Evolutionary conservation across 116 monocot species (phyloP).

Genomic region (Zostera marina): DNA sequence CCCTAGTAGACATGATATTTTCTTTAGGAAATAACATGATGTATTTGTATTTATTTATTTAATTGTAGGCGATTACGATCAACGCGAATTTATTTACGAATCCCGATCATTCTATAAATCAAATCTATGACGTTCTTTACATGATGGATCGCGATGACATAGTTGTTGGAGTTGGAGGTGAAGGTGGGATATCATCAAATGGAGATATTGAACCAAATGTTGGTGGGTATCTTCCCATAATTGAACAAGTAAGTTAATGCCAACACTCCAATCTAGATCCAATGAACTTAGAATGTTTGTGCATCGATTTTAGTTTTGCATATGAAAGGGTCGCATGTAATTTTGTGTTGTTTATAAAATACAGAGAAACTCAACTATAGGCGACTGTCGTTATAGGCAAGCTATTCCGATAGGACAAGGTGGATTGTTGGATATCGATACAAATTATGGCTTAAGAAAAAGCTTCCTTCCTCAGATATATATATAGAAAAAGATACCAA

Average conservation of each 20-base stretch:
- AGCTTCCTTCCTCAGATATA: slow-evolving; percentile 62
- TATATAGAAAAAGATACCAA: too few relatives aligned
- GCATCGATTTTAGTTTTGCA: too few relatives aligned
- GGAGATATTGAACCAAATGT: slow-evolving; percentile 53
- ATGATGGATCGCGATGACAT: slow-evolving; percentile 92
- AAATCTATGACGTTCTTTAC: slow-evolving; percentile 74
- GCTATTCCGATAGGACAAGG: slow-evolving; percentile 37
- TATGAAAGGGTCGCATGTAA: too few relatives aligned
- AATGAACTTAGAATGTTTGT: too few relatives aligned
- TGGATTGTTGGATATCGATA: slow-evolving; percentile 47
- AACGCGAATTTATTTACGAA: slow-evolving; percentile 62
- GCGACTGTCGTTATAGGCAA: slow-evolving; percentile 78
- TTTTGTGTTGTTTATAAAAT: too few relatives aligned
- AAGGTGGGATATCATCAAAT: slow-evolving; percentile 47
- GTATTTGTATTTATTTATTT: too few relatives aligned
- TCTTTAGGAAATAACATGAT: too few relatives aligned
- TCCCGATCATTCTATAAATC: slow-evolving; percentile 80
- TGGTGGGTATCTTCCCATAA: slow-evolving; percentile 84
- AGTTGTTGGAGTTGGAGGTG: slow-evolving; percentile 69
- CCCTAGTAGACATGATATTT: too few relatives aligned
- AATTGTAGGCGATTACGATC: slow-evolving; percentile 53
- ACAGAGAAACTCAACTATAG: slow-evolving; percentile 61
- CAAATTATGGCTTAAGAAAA: slow-evolving; percentile 57
- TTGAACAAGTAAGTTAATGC: slow-evolving; percentile 60
- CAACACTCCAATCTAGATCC: too few relatives aligned